A percentile compares a stretch with the other conserved stretches of the same genome.
phyloP scores from a whole-genome alignment of 768 basidiomycete species.

The Guyanaporus albipodus region DNA sequence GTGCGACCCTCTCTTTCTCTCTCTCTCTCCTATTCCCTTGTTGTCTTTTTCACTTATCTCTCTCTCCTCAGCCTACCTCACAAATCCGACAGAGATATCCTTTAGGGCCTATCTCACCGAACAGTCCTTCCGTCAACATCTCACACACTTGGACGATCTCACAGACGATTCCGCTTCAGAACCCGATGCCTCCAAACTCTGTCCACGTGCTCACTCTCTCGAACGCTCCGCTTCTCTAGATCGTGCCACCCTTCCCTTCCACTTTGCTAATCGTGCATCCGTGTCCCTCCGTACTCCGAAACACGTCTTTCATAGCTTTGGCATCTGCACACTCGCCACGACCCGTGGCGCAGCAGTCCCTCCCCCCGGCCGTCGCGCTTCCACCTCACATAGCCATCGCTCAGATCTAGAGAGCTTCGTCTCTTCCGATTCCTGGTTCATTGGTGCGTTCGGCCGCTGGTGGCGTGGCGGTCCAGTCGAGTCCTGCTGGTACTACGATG shows the following conservation, averaged over 20 bases:
- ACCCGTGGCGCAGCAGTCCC: constrained; percentile 30
- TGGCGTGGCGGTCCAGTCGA: constrained; percentile 82
- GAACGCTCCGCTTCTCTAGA: constrained; percentile 19
- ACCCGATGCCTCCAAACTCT: constrained; percentile 26
- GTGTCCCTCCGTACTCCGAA: constrained; percentile 90
- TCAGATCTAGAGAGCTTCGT: constrained; percentile 42
- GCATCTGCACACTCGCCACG: constrained; percentile 78
- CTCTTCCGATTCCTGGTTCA: constrained; percentile 79
- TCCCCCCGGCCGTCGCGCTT: constrained; percentile 57
- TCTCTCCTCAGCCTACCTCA: constrained; percentile 71
- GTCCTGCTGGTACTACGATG: constrained; percentile 74
- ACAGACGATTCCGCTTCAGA: constrained; percentile 46
- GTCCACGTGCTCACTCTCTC: constrained; percentile 24
- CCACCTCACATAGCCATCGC: constrained; percentile 21
- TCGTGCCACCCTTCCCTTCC: constrained; percentile 44
- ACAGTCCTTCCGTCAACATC: constrained; percentile 91
- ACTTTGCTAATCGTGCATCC: constrained; percentile 90
- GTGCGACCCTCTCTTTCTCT: constrained; percentile 38
- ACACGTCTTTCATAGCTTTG: constrained; percentile 82
- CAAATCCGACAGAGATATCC: constrained; percentile 90
- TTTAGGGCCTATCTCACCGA: constrained; percentile 97
- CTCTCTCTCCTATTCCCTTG: not conserved
- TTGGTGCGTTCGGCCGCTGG: constrained; percentile 90
- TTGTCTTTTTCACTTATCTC: not conserved
- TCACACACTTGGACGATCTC: constrained; percentile 76